These are phyloP conservation scores for Termitomyces sp. DNA, from an alignment of 768 basidiomycete genomes.

Conservation along the genomic window DNA sequence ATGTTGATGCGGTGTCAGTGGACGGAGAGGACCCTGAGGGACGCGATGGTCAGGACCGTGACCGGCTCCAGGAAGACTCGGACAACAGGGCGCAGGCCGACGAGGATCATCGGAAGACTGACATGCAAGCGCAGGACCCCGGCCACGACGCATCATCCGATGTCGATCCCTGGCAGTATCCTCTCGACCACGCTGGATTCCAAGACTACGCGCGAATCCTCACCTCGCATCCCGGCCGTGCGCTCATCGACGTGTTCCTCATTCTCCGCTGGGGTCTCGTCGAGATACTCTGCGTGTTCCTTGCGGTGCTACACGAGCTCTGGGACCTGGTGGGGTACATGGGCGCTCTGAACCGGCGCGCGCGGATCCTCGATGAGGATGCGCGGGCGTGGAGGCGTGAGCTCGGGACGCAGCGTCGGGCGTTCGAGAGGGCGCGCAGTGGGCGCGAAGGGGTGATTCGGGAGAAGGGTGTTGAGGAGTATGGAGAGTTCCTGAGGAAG, in stretches of 20 bases:
- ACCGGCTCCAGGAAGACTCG: no score
- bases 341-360: not conserved
- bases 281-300: not conserved
- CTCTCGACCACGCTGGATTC: not conserved
- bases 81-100: no score
- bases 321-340: not conserved
- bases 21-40: no score
- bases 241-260: not conserved
- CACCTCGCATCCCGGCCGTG: not conserved
- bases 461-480: not conserved
- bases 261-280: not conserved
- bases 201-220: not conserved
- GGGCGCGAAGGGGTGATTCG: not conserved
- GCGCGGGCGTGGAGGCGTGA: not conserved
- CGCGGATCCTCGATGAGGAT: not conserved
- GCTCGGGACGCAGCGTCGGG: not conserved
- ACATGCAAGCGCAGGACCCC: not conserved
- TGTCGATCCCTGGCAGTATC: no score
- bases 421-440: not conserved
- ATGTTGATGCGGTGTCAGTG: not conserved
- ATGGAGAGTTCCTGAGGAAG: not conserved
- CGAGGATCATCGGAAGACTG: no score
- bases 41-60: not conserved
- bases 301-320: not conserved
- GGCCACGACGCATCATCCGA: no score